These are phyloP conservation scores for Lactuca saligna DNA, from an alignment of 129 eudicot genomes.

Conservation along the genomic window DNA sequence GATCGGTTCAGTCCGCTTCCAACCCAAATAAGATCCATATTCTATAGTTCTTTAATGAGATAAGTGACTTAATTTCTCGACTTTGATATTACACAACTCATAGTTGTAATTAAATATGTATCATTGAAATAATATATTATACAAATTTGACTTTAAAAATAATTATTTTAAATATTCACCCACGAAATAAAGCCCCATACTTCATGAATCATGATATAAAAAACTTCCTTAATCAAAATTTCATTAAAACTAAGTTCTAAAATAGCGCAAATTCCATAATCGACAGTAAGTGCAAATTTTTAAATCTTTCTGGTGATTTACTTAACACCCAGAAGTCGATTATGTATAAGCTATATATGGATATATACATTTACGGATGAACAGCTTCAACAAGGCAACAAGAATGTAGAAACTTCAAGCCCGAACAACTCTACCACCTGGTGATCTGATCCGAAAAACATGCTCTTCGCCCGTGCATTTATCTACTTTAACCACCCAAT, in stretches of 20 bases:
- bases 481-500: conserved; percentile 65
- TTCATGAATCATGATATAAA: background rate
- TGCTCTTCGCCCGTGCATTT: conserved; percentile 70
- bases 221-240: conserved; percentile 6
- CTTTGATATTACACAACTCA: too few relatives aligned
- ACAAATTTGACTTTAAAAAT: too few relatives aligned
- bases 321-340: conserved; percentile 15
- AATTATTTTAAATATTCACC: too few relatives aligned
- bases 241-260: background rate
- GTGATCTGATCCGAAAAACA: conserved; percentile 47
- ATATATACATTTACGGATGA: conserved; percentile 13
- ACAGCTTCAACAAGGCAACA: conserved; percentile 16
- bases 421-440: conserved; percentile 26
- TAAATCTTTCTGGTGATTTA: conserved; percentile 10
- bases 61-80: too few relatives aligned
- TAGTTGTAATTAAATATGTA: too few relatives aligned
- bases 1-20: too few relatives aligned
- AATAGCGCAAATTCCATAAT: background rate
- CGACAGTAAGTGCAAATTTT: conserved; percentile 3
- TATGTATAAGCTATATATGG: background rate
- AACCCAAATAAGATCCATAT: too few relatives aligned
- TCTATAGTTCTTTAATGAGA: too few relatives aligned
- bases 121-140: too few relatives aligned
- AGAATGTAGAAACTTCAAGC: conserved; percentile 11
- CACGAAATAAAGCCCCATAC: background rate